Percentiles rank a stretch among this genome's conserved stretches.
Evolutionary conservation across 305 asterid genomes (phyloP).

Genomic region (Fraxinus baroniana): DNA sequence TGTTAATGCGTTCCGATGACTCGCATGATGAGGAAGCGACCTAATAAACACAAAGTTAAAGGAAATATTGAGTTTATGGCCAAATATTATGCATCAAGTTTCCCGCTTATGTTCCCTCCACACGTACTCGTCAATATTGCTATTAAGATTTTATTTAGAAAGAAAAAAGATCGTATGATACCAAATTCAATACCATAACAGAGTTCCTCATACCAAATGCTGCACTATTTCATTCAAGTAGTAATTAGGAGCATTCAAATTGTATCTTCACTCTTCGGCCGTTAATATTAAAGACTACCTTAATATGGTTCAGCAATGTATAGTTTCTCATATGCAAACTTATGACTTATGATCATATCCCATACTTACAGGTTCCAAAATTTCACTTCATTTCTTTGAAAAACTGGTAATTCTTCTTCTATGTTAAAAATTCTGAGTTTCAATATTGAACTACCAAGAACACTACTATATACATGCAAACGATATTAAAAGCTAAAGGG

Average conservation of each 20-base stretch:
- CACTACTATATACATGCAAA: neutral
- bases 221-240: neutral
- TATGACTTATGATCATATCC: neutral
- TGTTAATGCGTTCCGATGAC: constrained; percentile 44
- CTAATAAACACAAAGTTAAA: constrained; percentile 23
- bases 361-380: neutral
- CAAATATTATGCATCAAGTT: neutral
- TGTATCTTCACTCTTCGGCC: neutral
- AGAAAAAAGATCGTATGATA: neutral
- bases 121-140: neutral
- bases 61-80: neutral
- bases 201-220: neutral
- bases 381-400: neutral
- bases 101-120: neutral
- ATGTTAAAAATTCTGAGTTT: neutral
- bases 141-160: neutral
- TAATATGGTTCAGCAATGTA: neutral
- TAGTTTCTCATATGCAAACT: neutral
- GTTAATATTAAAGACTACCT: neutral
- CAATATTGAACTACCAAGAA: neutral
- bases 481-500: neutral
- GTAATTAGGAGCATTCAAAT: neutral
- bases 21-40: constrained; percentile 32
- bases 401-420: neutral
- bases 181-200: neutral